Evolutionary conservation across 768 basidiomycete genomes (phyloP), one percentile per base, ranked within the genome.

Genomic region (Galerina sulciceps): DNA sequence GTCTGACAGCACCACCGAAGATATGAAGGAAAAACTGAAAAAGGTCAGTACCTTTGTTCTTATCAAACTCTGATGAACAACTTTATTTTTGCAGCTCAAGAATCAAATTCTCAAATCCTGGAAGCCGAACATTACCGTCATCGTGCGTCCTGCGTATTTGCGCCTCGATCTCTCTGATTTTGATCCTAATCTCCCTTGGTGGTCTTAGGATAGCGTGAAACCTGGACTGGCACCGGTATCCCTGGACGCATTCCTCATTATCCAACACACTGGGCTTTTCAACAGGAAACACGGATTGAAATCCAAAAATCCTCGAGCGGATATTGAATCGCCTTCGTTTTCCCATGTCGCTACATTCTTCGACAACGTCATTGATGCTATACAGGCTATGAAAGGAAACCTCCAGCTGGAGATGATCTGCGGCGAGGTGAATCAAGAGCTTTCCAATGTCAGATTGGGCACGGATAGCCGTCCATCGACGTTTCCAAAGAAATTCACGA

Each of bases 391-490:
- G 36, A 55, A 61, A 8, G 64, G 62, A 5, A 61, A 62, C 10
- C 10, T 75, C 40, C 70, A 66, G 41, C 50, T 73, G 26, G 71
- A 73, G 37, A 59, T 77, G 41, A 47, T 76, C 3, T 55, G 53
- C 34, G 73, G 73, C n/a, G 74, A 73, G 2, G 54, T 75, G 11
- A 66, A 68, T 23, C 59, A 71, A 34, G 71, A 70, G 59, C 59
- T 76, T 22, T 57, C 61, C 1, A 74, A 73, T 59, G 69, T 74
- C 43, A 54, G 63, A 18, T 53, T 67, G 8, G 64, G 66, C 11
- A 66, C 66, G 11, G 73, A 71, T 40, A 58, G 48, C 3, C 64
- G 71, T 11, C 71, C 73, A 4, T 37, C 61, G 4, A 15, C 55
- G 1, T 75, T 75, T 53, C 75, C 74, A 4, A 67, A 61, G 43